A percentile compares a stretch with the other conserved stretches of the same genome.
phyloP scores from a whole-genome alignment of 2,329 filamentous ascomycete genomes.

The Alternaria sp. region DNA sequence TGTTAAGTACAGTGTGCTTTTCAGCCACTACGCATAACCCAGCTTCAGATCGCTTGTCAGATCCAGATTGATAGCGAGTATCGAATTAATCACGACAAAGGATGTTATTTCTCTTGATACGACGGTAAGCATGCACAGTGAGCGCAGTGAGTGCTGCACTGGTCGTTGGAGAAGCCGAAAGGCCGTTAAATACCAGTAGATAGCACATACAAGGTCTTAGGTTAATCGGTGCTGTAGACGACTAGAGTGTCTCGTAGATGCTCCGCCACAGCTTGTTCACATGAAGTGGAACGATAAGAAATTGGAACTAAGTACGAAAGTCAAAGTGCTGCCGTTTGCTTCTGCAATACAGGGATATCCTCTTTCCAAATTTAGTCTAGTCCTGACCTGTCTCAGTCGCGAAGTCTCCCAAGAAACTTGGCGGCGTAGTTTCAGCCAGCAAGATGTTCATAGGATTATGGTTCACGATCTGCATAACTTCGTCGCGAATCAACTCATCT shows the following conservation, averaged over 20 bases:
- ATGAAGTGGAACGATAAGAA: background rate
- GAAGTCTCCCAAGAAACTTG: constrained; percentile 11
- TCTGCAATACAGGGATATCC: background rate
- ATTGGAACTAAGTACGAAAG: background rate
- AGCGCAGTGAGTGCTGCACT: background rate
- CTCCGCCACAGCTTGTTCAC: background rate
- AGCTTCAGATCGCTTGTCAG: too few species aligned
- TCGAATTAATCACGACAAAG: background rate
- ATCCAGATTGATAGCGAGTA: too few species aligned
- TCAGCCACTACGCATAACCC: too few species aligned
- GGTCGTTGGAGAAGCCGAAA: background rate
- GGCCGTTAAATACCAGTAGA: background rate
- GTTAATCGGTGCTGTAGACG: too few species aligned
- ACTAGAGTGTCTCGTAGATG: background rate
- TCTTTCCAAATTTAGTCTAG: constrained; percentile 23
- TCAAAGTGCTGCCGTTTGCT: background rate
- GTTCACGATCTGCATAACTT: constrained; percentile 36
- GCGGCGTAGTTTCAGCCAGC: constrained; percentile 8
- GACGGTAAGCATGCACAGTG: background rate
- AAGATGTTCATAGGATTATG: constrained; percentile 14
- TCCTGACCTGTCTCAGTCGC: constrained; percentile 15
- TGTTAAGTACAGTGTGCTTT: too few species aligned
- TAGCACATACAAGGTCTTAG: too few species aligned
- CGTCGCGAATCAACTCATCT: constrained; percentile 35
- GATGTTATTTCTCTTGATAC: background rate